Base-by-base conservation (phyloP, 805 yeast genomes). In the Candida parachauliodes region DNA sequence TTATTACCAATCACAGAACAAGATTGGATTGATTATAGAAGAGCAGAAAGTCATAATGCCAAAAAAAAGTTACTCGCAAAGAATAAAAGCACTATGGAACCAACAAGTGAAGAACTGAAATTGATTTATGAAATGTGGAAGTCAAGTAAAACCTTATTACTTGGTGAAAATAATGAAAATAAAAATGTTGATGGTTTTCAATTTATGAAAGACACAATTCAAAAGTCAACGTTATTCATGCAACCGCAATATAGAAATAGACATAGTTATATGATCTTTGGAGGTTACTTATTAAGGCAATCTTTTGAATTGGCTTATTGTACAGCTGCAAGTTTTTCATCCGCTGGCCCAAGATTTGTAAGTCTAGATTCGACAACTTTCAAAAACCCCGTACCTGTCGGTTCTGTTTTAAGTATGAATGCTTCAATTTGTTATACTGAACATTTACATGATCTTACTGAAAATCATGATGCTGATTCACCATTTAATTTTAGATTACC, bases 181-280 rank as follows among this genome's bases (percentile, higher is more conserved):
- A 59, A 63, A 40, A 28, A 24, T 16, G 81, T 83, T n/a, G 59
- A 59, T 17, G 76, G 75, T 44, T 58, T 81, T 21, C 65, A 71
- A 31, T 76, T 76, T 48, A 84, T 88, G 94, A 72, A 75, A 34
- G 82, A 86, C 44, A 81, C 96, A 1, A 65, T 59, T 36, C 72
- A 85, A 37, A 68, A 75, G 36, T 83, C 95, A 8, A 86, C 96
- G 5, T 74, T 82, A 52, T 80, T 88, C 61, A 91, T 89, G 91
- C 97, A 89, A 62, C 97, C 97, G 1, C 97, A 89, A 65, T 89
- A 88, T 65, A 78, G 97, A 63, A 89, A 89, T 68, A 77, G 96
- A 57, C 96, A 89, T 57, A 84, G 94, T 3, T 87, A 83, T 62
- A 88, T 88, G 87, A 86, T 89, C 32, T 89, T 89, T 60, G 98